These are phyloP conservation scores for Pseudogymnoascus sp. DNA, from an alignment of 2,329 filamentous ascomycete genomes.

Conservation along the genomic window DNA sequence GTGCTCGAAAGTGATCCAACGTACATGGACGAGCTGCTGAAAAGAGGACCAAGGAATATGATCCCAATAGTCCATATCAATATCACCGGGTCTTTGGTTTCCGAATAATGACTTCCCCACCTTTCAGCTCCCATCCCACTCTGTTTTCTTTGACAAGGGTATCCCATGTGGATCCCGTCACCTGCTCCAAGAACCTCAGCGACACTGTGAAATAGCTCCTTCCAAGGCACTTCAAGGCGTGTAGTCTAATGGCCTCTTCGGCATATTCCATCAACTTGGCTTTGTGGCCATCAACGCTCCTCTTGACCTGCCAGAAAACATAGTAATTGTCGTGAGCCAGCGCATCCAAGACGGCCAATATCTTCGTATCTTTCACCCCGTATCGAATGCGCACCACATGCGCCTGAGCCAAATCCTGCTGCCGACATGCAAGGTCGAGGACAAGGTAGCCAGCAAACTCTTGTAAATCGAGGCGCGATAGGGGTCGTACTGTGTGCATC, in stretches of 20 bases:
- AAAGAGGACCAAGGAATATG: not conserved
- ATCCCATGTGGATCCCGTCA: constrained; percentile 62
- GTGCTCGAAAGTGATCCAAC: not conserved
- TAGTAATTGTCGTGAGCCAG: constrained; percentile 78
- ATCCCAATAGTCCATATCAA: not conserved
- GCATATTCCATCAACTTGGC: constrained; percentile 74
- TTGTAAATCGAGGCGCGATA: constrained; percentile 62
- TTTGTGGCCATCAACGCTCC: constrained; percentile 70
- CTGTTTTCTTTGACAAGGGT: constrained; percentile 57
- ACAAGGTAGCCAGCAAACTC: constrained; percentile 77
- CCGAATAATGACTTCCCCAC: constrained; percentile 66
- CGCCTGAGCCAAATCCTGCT: constrained; percentile 64
- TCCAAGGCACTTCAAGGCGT: constrained; percentile 80
- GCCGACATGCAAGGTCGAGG: constrained; percentile 80
- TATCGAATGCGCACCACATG: constrained; percentile 56
- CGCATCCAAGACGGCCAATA: constrained; percentile 60
- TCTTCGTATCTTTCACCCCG: constrained; percentile 53
- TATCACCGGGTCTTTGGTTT: constrained; percentile 40
- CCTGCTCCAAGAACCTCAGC: constrained; percentile 56
- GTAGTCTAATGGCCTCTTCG: constrained; percentile 61
- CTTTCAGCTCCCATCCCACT: constrained; percentile 78
- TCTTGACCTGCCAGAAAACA: constrained; percentile 62
- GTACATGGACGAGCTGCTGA: not conserved
- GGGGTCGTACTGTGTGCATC: constrained; percentile 59
- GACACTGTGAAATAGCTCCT: constrained; percentile 71